These are phyloP conservation scores for Onygenales sp. DNA, from an alignment of 2,329 filamentous ascomycete genomes.

Conservation along the genomic window DNA sequence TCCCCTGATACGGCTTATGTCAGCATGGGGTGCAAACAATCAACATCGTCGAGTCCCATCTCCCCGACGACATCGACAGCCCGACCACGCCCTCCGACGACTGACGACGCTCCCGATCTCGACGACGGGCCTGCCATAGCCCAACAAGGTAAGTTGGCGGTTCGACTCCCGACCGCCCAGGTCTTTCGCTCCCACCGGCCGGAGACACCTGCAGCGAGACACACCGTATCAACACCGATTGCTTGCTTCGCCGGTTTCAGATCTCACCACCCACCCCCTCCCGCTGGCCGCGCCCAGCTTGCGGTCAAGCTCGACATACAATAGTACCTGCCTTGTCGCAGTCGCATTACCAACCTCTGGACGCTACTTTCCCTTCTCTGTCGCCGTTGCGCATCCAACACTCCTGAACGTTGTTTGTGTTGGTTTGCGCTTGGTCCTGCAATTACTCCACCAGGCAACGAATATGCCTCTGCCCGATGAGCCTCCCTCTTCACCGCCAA, in stretches of 20 bases:
- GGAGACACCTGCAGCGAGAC: background rate
- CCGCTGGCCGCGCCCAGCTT: background rate
- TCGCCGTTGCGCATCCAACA: background rate
- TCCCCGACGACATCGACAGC: background rate
- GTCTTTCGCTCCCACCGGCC: background rate
- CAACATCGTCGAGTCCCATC: background rate
- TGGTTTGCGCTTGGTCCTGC: background rate
- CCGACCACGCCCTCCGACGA: background rate
- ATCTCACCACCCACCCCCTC: background rate
- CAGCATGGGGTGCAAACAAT: conserved; percentile 4
- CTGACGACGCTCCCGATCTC: background rate
- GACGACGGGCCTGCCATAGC: background rate
- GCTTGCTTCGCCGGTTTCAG: background rate
- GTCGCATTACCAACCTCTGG: background rate
- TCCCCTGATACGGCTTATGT: conserved; percentile 2
- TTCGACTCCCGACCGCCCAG: too few species aligned
- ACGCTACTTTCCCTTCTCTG: background rate
- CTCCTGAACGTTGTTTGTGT: background rate
- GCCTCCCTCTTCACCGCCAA: conserved; percentile 24
- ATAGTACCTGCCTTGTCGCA: background rate
- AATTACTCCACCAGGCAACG: background rate
- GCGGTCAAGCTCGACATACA: background rate
- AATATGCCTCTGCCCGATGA: conserved; percentile 5
- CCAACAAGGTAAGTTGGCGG: background rate
- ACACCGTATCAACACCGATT: background rate